phyloP scores from a whole-genome alignment of 75 land plant species.

The Selaginella moellendorffii region DNA sequence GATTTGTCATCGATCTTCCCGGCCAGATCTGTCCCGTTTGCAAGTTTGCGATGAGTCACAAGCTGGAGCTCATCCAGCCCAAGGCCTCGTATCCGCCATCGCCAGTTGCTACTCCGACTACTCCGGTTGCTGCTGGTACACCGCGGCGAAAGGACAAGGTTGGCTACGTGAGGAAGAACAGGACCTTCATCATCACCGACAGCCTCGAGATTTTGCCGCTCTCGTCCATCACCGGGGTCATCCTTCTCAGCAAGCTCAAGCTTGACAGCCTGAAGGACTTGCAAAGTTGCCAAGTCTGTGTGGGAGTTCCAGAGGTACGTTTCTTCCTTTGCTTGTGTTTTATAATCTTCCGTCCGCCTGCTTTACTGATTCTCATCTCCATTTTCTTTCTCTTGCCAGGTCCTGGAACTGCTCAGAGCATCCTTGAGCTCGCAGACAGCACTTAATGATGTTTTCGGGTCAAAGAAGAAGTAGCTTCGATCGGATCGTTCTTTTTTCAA shows the following conservation, averaged over 20 bases:
- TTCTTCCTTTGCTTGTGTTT: background rate
- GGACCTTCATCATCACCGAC: conserved; percentile 1
- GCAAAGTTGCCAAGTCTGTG: background rate
- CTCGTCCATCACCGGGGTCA: background rate
- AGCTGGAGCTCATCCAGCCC: background rate
- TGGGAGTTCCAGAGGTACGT: background rate
- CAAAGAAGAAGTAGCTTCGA: background rate
- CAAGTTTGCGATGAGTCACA: conserved; percentile 10
- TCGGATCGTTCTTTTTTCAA: too few species aligned
- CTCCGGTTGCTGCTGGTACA: background rate
- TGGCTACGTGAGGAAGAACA: conserved; percentile 6
- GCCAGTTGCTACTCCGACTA: too few species aligned
- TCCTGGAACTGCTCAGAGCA: background rate
- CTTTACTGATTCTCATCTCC: background rate
- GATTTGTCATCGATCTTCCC: conserved; percentile 3
- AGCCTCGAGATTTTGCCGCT: background rate
- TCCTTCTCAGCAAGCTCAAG: conserved; percentile 5
- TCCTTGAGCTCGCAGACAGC: conserved; percentile 6
- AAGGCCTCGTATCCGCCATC: background rate
- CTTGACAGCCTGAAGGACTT: background rate
- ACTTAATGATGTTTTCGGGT: conserved; percentile 3
- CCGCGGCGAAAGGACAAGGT: background rate
- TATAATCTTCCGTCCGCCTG: background rate
- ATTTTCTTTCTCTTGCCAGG: background rate
- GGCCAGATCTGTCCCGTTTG: conserved; percentile 8